Percentiles rank a stretch among this genome's conserved stretches.
These are phyloP conservation scores for Pseudotulostoma volvatum DNA, from an alignment of 495 filamentous ascomycete genomes.

Conservation along the genomic window DNA sequence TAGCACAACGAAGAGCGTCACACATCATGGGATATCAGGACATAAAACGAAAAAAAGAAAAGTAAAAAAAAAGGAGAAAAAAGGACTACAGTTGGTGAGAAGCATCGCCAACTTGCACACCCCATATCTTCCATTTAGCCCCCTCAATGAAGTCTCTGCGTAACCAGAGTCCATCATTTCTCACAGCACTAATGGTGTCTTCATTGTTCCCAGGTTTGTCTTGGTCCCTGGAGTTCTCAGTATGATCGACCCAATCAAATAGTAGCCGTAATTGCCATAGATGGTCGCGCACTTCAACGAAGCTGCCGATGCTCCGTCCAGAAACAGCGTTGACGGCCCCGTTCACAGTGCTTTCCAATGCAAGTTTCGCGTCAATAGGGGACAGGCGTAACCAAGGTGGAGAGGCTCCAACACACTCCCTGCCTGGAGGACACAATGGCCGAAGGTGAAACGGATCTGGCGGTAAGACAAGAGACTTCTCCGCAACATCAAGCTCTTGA, in stretches of 20 bases:
- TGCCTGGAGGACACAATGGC: constrained; percentile 15
- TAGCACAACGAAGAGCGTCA: too few relatives aligned
- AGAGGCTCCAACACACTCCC: constrained; percentile 26
- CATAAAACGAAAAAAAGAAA: too few relatives aligned
- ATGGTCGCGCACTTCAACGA: constrained; percentile 37
- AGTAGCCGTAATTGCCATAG: constrained; percentile 60
- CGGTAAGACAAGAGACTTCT: constrained; percentile 58
- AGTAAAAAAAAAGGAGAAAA: too few relatives aligned
- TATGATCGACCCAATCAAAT: constrained; percentile 63
- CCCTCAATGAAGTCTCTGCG: constrained; percentile 28
- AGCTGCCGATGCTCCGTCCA: constrained; percentile 18
- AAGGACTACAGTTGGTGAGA: too few relatives aligned
- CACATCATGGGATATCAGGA: not conserved
- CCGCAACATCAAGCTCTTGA: constrained; percentile 51
- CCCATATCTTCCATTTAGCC: constrained; percentile 31
- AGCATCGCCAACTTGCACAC: constrained; percentile 43
- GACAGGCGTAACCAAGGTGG: constrained; percentile 37
- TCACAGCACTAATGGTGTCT: not conserved
- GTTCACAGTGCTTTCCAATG: constrained; percentile 45
- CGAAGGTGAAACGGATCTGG: constrained; percentile 17
- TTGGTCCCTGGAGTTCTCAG: constrained; percentile 16
- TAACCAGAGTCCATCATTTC: constrained; percentile 21
- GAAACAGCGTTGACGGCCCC: constrained; percentile 32
- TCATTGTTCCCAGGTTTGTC: constrained; percentile 18
- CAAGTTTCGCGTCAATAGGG: constrained; percentile 61